Evolutionary conservation across 495 filamentous ascomycete genomes (phyloP), one percentile per base, ranked within the genome.

Genomic region (Viridothelium virens): DNA sequence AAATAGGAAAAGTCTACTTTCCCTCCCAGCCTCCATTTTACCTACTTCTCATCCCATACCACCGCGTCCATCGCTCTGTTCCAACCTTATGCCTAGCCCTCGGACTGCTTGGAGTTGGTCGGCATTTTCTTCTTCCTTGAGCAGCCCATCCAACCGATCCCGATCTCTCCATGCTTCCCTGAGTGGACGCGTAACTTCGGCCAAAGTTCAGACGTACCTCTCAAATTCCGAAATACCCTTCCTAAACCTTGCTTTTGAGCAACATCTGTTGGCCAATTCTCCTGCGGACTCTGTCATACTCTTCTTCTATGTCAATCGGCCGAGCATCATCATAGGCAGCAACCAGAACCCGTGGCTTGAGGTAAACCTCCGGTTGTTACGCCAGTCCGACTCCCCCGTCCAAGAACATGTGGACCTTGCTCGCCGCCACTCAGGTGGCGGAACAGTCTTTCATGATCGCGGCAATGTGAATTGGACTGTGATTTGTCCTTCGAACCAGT

Each of bases 341-440:
- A 98, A 98, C 75, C 94, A 98, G 74, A 98, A 98, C 74, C 94
- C 94, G 47, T 98, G 92, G 92, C 80, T 90, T 9, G 94, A 98
- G 75, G 86, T 89, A 59, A 91, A 96, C 75, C 82, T 96, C 7
- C 77, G 78, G 25, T 78, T 81, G 9, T 77, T 91, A 18, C 61
- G 38, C 37, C 56, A 69, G 44, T 69, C 67, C 0, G 69, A 73
- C 46, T 72, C 69, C 4, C 71, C 73, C 12, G 68, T 59, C n/a
- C 70, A 76, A 62, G 74, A 71, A 61, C 67, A 75, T n/a, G 78
- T 88, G 38, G 74, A 84, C 34, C 84, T 93, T 11, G 91, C 96
- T 14, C 86, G 94, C 6, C 84, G 94, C 16, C 81, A 92, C 48
- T 91, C 87, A 31, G 94, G 94, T 36, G 94, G 94, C 36, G 94